Conservation (phyloP, 768 basidiomycete species). For the Dacryopinax primogenitus region DNA sequence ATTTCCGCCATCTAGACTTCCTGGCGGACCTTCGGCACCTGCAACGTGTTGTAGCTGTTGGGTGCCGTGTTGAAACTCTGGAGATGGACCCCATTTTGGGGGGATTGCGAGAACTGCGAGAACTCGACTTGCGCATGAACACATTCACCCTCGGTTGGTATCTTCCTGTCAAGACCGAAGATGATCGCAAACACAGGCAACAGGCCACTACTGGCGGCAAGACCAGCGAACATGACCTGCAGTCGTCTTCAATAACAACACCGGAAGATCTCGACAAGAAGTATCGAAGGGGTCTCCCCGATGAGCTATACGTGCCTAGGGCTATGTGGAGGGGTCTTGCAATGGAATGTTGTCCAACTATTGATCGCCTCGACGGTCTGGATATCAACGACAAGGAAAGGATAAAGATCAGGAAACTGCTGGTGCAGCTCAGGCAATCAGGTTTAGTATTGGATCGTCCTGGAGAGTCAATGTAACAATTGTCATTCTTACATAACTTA, state of each 20-base stretch:
- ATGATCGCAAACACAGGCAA: background rate
- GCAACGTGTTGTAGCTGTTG: slow-evolving; percentile 76
- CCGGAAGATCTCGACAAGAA: slow-evolving; percentile 74
- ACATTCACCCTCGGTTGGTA: slow-evolving; percentile 96
- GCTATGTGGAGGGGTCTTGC: slow-evolving; percentile 81
- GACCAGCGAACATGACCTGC: background rate
- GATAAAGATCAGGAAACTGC: slow-evolving; percentile 60
- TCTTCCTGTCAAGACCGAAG: slow-evolving; percentile 43
- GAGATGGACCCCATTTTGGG: slow-evolving; percentile 27
- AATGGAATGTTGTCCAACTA: slow-evolving; percentile 55
- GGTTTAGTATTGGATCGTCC: background rate
- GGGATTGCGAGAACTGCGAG: background rate
- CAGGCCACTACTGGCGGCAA: background rate
- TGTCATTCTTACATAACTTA: background rate
- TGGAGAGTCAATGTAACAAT: background rate
- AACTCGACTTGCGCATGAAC: slow-evolving; percentile 53
- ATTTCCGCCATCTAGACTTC: slow-evolving; percentile 49
- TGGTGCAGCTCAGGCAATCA: slow-evolving; percentile 35
- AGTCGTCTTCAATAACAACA: slow-evolving; percentile 10
- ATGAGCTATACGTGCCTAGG: slow-evolving; percentile 74
- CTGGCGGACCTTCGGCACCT: slow-evolving; percentile 63
- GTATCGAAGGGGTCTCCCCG: slow-evolving; percentile 82
- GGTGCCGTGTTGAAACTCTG: slow-evolving; percentile 57
- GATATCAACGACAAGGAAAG: slow-evolving; percentile 71
- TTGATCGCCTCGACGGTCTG: slow-evolving; percentile 78